A percentile compares a stretch with the other conserved stretches of the same genome.
phyloP scores from a whole-genome alignment of 192 early-diverging fungal genomes.

The Coemansia furcata region DNA sequence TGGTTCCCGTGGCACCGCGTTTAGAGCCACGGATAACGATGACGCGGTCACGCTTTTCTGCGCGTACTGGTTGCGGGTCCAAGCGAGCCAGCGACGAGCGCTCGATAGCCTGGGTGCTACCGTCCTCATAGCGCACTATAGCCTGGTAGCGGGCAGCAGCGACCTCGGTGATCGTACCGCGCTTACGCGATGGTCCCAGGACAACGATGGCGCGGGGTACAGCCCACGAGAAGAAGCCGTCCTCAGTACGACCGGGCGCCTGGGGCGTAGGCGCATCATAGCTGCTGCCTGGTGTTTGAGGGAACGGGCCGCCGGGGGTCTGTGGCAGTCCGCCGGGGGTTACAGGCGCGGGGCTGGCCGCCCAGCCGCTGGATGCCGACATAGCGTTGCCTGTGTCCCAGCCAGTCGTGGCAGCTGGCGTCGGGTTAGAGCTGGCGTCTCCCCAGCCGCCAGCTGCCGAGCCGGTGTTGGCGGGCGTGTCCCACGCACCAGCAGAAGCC shows the following conservation, averaged over 20 bases:
- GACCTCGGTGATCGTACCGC: conserved; percentile 54
- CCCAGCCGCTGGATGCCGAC: conserved; percentile 19
- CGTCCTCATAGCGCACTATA: conserved; percentile 48
- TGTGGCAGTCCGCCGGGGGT: conserved; percentile 39
- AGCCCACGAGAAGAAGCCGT: conserved; percentile 55
- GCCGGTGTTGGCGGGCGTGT: conserved; percentile 54
- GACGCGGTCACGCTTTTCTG: conserved; percentile 71
- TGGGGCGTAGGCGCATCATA: conserved; percentile 45
- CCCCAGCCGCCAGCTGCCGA: conserved; percentile 8
- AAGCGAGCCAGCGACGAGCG: conserved; percentile 24
- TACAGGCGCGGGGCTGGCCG: conserved; percentile 48
- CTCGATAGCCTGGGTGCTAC: conserved; percentile 46
- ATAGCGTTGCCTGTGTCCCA: conserved; percentile 37
- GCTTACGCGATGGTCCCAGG: conserved; percentile 41
- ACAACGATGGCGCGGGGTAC: conserved; percentile 43
- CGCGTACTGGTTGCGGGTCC: conserved; percentile 56
- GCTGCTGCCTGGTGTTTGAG: conserved; percentile 25
- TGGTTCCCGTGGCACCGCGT: conserved; percentile 59
- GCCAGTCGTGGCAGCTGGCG: conserved; percentile 21
- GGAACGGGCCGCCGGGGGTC: conserved; percentile 34
- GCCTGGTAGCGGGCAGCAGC: conserved; percentile 55
- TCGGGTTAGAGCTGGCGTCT: conserved; percentile 21
- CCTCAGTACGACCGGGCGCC: conserved; percentile 34
- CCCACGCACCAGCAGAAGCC: conserved; percentile 37
- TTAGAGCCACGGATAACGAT: conserved; percentile 63